These are phyloP conservation scores for Rickenella mellea DNA, from an alignment of 768 basidiomycete genomes.

Conservation along the genomic window DNA sequence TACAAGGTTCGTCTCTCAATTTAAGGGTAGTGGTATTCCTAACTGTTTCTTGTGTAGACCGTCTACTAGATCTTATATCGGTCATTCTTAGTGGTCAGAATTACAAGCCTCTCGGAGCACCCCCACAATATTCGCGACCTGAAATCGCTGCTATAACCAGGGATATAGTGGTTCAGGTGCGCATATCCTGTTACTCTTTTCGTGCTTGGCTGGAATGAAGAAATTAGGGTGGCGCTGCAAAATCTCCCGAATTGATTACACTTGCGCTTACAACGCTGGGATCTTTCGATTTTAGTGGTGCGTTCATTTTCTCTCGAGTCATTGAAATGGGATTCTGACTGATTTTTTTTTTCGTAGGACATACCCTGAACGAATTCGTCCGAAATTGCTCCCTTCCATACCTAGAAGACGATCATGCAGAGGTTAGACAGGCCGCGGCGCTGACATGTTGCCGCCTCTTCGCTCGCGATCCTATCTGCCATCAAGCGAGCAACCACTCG, in stretches of 20 bases:
- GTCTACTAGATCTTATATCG: conserved; percentile 80
- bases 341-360: conserved; percentile 39
- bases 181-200: neutral
- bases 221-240: conserved; percentile 32
- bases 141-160: conserved; percentile 40
- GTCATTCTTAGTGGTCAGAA: conserved; percentile 71
- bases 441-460: conserved; percentile 88
- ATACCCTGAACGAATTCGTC: conserved; percentile 92
- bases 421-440: conserved; percentile 84
- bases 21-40: too few species aligned
- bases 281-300: conserved; percentile 90
- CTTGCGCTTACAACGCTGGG: conserved; percentile 84
- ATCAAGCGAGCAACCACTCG: conserved; percentile 90
- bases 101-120: conserved; percentile 85
- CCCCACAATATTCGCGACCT: conserved; percentile 44
- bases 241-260: conserved; percentile 59
- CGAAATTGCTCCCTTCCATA: conserved; percentile 86
- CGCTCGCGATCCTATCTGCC: conserved; percentile 90
- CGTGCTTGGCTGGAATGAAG: neutral
- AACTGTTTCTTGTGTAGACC: conserved; percentile 40
- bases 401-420: conserved; percentile 83
- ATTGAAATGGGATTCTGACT: too few species aligned
- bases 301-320: conserved; percentile 7
- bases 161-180: conserved; percentile 43
- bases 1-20: conserved; percentile 57